These are phyloP conservation scores for Afroboletus lepidellus DNA, from an alignment of 1,284 basidiomycete species.

Conservation along the genomic window DNA sequence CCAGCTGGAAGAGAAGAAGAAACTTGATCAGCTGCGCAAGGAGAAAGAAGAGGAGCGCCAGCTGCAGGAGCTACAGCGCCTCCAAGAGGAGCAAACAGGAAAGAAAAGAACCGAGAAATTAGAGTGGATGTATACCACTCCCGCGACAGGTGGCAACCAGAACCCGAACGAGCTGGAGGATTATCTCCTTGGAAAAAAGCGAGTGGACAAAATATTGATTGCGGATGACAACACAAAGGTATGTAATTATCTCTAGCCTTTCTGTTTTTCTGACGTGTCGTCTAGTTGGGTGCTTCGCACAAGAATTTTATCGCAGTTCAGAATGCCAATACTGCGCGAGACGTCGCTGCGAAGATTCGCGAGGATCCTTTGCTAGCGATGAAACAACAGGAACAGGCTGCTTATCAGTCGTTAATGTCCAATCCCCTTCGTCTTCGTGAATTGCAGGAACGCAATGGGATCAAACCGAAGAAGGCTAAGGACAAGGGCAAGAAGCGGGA, in stretches of 20 bases:
- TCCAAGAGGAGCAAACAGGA: conserved; percentile 93
- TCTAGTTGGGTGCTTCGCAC: conserved; percentile 76
- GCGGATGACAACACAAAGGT: conserved; percentile 89
- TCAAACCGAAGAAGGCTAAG: conserved; percentile 75
- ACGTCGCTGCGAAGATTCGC: conserved; percentile 90
- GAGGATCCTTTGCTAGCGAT: conserved; percentile 96
- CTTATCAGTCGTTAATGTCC: conserved; percentile 85
- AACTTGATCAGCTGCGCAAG: conserved; percentile 92
- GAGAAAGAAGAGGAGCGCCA: conserved; percentile 98
- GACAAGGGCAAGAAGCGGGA: conserved; percentile 65
- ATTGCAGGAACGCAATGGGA: conserved; percentile 74
- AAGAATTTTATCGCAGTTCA: conserved; percentile 91
- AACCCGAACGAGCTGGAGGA: conserved; percentile 94
- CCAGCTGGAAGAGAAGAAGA: conserved; percentile 96
- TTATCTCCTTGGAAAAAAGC: conserved; percentile 96
- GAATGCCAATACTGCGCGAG: conserved; percentile 88
- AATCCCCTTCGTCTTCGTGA: conserved; percentile 88
- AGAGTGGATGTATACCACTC: conserved; percentile 99
- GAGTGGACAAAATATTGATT: conserved; percentile 93
- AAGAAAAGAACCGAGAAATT: conserved; percentile 91
- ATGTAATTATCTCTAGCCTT: conserved; percentile 22
- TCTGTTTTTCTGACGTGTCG: conserved; percentile 9
- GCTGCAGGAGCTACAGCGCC: conserved; percentile 90
- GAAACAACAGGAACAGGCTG: conserved; percentile 96
- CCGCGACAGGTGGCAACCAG: conserved; percentile 78